phyloP scores from a whole-genome alignment of 2,329 filamentous ascomycete genomes.

The Byssochlamys sp. region DNA sequence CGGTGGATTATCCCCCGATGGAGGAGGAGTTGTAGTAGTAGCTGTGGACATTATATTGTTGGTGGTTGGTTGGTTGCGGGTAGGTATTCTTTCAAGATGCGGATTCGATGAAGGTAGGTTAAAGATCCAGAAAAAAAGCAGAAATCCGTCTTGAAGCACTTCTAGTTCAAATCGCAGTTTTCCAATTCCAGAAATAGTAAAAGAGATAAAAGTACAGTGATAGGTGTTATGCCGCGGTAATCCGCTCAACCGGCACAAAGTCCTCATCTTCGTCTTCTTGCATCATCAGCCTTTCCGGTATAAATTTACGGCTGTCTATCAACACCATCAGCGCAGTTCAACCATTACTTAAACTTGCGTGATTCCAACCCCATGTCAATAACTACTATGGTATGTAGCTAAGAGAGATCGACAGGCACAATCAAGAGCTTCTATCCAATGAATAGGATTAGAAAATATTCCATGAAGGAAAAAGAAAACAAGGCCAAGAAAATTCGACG shows the following conservation, averaged over 20 bases:
- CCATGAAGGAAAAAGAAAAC: not conserved
- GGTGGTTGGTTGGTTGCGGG: not conserved
- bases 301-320: not conserved
- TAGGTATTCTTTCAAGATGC: not conserved
- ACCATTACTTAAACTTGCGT: not conserved
- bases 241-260: not conserved
- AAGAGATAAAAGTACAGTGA: not conserved
- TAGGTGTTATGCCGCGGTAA: not conserved
- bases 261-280: not conserved
- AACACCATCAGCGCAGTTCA: not conserved
- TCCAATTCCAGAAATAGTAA: not conserved
- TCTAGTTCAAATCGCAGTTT: not conserved
- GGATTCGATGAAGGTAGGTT: not conserved
- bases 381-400: not conserved
- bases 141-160: not conserved
- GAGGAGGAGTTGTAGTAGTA: conserved; percentile 3
- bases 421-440: not conserved
- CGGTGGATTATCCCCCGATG: conserved; percentile 1
- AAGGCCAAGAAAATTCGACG: no score
- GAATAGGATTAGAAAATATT: not conserved
- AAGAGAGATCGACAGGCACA: not conserved
- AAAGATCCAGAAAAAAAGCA: not conserved
- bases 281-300: not conserved
- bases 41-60: conserved; percentile 1
- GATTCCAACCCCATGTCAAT: not conserved